Evolutionary conservation across 1,139 yeast genomes (phyloP), one percentile per base, ranked within the genome.

Genomic region (Magnusiomyces paraingens): DNA sequence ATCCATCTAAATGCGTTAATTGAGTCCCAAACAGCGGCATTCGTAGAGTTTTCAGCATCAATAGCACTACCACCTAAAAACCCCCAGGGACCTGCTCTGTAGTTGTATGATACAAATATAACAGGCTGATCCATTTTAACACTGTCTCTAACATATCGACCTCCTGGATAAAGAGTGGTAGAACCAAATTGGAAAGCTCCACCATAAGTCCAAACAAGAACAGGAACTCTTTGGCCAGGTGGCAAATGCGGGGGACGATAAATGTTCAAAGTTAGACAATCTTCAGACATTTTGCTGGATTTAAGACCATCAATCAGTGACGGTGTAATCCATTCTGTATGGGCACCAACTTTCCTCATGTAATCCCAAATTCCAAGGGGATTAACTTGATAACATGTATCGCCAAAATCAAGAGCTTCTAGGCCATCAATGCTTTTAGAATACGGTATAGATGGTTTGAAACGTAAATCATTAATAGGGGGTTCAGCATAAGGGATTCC

Each of bases 1-100:
- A 71, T 64, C 77, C 77, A 73, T 45, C 69, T 59, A n/a, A 73
- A 56, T 1, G 72, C 76, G 41, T 58, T 48, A 14, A 65, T 57
- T 57, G 70, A 74, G 56, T 73, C 76, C 38, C 62, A 58, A 2
- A 72, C 56, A 1, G 72, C 75, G 35, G 58, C 62, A 49, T 69
- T 69, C 22, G 60, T 45, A 12, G 54, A 53, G 2, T 62, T 64
- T n/a, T 57, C 59, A 12, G 55, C 49, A 15, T 36, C 47, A 17
- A 65, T 57, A n/a, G 60, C 64, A 18, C 52, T 43, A 6, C 68
- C 61, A 12, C 61, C 58, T 36, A 68, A 52, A 54, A 66, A 68
- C 1, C 73, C 73, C 52, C 65, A 66, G 2, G 62, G 65, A 4
- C 65, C 65, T 2, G 66, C 58, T 46, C 70, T 61, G 53, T 68